Evolutionary conservation across 2,329 filamentous ascomycete species (phyloP), one percentile per base, ranked within the genome.

Genomic region (Colletotrichum lini): DNA sequence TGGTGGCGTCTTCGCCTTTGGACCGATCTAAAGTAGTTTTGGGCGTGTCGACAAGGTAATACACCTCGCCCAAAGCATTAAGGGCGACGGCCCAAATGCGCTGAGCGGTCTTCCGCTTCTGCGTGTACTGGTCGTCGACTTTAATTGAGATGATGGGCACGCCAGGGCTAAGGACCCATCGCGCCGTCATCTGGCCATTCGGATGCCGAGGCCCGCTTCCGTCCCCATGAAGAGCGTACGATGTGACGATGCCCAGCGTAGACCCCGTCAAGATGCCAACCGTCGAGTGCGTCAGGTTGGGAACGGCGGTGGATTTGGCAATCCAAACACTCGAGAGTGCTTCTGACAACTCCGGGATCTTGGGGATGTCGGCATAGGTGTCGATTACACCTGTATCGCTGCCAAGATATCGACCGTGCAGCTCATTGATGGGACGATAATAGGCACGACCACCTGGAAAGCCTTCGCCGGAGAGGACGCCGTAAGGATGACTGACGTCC

Each of bases 51-150:
- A 89, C 92, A 1, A 98, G 85, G 75, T 96, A 98, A 80, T 92
- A 98, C 0, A 98, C 85, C 80, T 99, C 96, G 1, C 96, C 96
- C 10, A 99, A 85, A 0, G 96, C 96, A 79, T 99, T 99, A 63
- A 99, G 82, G n/a, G 91, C 94, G 52, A 96, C 92, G n/a, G 94
- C 94, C 94, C 95, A 98, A 15, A 96, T 89, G 38, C 95, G 91
- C 15, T 90, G 89, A 60, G 91, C 85, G 4, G 88, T 84, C 78
- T 92, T 91, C 40, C 95, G 91, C 75, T 91, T 92, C 35, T 87
- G 80, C 59, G 88, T 95, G 80, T 95, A 96, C 63, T 90, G 90
- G 38, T 98, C 95, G 77, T 99, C 96, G 8, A 98, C 89, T 54
- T 90, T 90, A 72, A 99, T 90, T 1, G 91, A 89, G 65, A 98